Evolutionary conservation across 2,329 filamentous ascomycete genomes (phyloP), one percentile per base, ranked within the genome.

Genomic region (Aspergillus sp.): DNA sequence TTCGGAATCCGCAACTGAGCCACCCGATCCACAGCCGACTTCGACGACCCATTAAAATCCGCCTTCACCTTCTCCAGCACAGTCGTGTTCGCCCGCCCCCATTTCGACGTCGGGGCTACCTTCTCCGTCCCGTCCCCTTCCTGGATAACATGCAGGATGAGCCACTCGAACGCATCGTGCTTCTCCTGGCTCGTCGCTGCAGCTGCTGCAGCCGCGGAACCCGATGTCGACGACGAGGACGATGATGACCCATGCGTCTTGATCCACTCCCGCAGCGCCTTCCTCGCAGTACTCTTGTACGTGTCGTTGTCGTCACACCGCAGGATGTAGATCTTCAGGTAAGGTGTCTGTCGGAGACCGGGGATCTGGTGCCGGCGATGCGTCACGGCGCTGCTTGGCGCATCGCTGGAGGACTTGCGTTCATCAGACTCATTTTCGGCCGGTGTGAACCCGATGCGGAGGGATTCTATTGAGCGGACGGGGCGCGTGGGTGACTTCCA

Each of bases 401-500:
- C 67, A 60, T 77, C 75, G 57, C 68, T 73, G 35, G 73, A 74
- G 5, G 68, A 63, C 56, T 71, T 69, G 46, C 68, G 72, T 56
- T 76, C 74, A 25, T 64, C 62, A 5, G 64, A 43, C n/a, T 69
- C 66, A 57, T 62, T 80, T 68, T 77, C 86, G 74, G 84, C 79
- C 7, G 88, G 84, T n/a, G 93, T 81, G 58, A 98, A 87, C 61
- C 96, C 92, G 68, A 98, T 86, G 70, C 97, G 91, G 41, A 99
- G 85, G 12, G 91, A 93, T 69, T 92, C 89, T 73, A 99, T 99
- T 14, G 95, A 97, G 64, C 95, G 89, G 37, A 98, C 79, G 2
- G 95, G 95, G 0, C 95, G 89, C 27, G 89, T 89, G 60, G 96
- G 91, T 14, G 95, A 96, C 74, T 98, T 96, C 95, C 95, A 99